Percentiles rank a stretch among this genome's conserved stretches.
Conservation (phyloP, 106 monocot genomes). For the Dendrobium chrysotoxum region DNA sequence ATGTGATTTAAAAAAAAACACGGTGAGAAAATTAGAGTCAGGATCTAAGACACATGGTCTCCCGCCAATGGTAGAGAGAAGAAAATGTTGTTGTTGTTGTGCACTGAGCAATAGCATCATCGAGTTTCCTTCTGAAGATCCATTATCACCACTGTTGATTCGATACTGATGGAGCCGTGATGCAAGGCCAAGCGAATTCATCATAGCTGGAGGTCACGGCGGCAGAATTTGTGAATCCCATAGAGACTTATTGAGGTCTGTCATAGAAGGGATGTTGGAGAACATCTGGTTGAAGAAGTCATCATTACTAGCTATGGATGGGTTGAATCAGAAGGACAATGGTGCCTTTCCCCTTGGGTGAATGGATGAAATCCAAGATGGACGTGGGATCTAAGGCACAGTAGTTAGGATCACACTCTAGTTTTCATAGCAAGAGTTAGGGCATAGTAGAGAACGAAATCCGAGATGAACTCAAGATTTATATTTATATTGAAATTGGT, state of each 20-base stretch:
- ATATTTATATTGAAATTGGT: no score
- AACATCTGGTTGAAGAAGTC: conserved; percentile 93
- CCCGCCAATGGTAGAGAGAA: conserved; percentile 19
- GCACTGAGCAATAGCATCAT: conserved; percentile 30
- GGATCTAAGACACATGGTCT: conserved; percentile 3
- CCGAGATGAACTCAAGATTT: no score
- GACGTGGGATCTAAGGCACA: no score
- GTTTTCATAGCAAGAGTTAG: no score
- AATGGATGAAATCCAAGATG: no score
- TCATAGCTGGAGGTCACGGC: conserved; percentile 30
- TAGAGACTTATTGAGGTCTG: conserved; percentile 30
- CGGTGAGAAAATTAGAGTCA: conserved; percentile 16
- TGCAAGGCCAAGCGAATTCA: conserved; percentile 65
- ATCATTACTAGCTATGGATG: conserved; percentile 4
- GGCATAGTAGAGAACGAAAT: no score
- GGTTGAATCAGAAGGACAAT: conserved; percentile 11
- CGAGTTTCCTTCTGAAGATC: conserved; percentile 17
- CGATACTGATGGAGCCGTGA: conserved; percentile 75
- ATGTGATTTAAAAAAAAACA: neutral
- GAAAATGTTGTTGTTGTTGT: conserved; percentile 39
- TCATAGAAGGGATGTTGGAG: conserved; percentile 55
- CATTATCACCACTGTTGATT: conserved; percentile 32
- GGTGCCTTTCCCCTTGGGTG: no score
- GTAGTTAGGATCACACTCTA: no score
- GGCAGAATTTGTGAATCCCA: conserved; percentile 23